A percentile compares a stretch with the other conserved stretches of the same genome.
Conservation (phyloP, 768 basidiomycete genomes). For the Boletus insuetus region DNA sequence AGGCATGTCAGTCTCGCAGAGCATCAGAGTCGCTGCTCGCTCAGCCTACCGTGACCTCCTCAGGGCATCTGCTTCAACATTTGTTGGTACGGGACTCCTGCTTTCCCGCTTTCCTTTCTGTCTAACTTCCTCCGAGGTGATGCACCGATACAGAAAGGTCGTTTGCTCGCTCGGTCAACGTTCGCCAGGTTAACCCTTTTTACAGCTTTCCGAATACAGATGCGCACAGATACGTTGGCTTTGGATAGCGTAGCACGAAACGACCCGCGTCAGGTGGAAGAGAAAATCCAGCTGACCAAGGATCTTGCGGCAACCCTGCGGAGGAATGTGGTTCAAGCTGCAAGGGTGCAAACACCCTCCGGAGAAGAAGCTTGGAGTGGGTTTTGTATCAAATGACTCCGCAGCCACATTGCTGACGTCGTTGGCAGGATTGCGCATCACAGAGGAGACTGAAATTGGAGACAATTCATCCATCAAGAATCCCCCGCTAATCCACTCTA, state of each 20-base stretch:
- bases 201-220: constrained; percentile 70
- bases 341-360: constrained; percentile 37
- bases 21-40: constrained; percentile 62
- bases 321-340: constrained; percentile 84
- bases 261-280: constrained; percentile 48
- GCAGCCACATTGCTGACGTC: neutral
- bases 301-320: constrained; percentile 76
- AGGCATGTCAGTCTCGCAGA: constrained; percentile 49
- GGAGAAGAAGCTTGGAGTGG: constrained; percentile 58
- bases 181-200: constrained; percentile 3
- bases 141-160: constrained; percentile 50
- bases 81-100: constrained; percentile 45
- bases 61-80: constrained; percentile 64
- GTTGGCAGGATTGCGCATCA: constrained; percentile 64
- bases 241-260: constrained; percentile 38
- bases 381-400: constrained; percentile 14
- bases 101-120: neutral
- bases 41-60: constrained; percentile 73
- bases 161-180: neutral
- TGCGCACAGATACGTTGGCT: constrained; percentile 52
- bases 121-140: constrained; percentile 45
- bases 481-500: constrained; percentile 45
- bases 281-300: constrained; percentile 54
- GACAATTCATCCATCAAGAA: constrained; percentile 77
- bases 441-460: constrained; percentile 81